Evolutionary conservation across 345 rosid genomes (phyloP).

Genomic region (Citrus maxima): DNA sequence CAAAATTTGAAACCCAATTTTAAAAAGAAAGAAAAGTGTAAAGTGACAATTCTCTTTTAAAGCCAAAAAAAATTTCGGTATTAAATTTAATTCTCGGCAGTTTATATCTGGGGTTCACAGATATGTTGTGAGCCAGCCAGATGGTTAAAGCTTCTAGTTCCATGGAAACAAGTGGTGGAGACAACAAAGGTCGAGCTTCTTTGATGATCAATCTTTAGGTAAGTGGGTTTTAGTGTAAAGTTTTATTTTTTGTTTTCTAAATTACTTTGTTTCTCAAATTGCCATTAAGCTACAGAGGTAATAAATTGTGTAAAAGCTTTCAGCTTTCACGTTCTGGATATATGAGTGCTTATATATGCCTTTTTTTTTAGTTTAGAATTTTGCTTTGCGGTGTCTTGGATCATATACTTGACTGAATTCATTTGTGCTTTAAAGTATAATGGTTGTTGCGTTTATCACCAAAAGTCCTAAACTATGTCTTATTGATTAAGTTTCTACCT

Average conservation of each 20-base stretch:
- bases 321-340: background rate
- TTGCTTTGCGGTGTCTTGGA: background rate
- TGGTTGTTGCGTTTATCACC: background rate
- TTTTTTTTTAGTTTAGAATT: background rate
- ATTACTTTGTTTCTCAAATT: background rate
- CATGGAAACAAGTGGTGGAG: background rate
- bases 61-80: background rate
- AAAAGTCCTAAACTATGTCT: background rate
- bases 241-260: background rate
- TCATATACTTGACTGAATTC: background rate
- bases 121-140: background rate
- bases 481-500: background rate
- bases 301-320: background rate
- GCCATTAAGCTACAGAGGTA: background rate
- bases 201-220: constrained; percentile 1
- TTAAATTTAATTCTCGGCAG: background rate
- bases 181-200: background rate
- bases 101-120: background rate
- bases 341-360: background rate
- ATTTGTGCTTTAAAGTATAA: background rate
- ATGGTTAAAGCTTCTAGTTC: background rate
- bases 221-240: background rate
- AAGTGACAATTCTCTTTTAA: background rate
- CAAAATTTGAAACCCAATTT: background rate
- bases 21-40: background rate